Conservation (phyloP, 1,139 yeast species). For the Pichia sp. region DNA sequence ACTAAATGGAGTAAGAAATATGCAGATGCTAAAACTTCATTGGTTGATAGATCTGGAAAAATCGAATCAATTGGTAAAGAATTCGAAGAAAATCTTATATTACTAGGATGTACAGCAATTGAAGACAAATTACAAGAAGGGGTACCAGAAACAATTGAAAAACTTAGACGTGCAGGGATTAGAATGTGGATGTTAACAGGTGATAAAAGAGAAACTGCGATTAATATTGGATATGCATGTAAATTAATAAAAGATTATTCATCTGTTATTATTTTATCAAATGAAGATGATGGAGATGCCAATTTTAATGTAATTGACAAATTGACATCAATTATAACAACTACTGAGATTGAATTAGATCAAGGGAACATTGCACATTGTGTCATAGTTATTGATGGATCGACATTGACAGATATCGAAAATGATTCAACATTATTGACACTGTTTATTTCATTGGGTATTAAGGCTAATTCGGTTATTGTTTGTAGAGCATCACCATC, state of each 20-base stretch:
- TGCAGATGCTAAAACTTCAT: constrained; percentile 69
- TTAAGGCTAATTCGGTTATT: constrained; percentile 82
- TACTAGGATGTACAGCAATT: constrained; percentile 92
- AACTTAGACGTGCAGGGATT: constrained; percentile 86
- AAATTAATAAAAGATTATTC: constrained; percentile 89
- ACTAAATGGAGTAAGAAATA: constrained; percentile 61
- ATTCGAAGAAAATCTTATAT: constrained; percentile 59
- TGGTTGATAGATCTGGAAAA: constrained; percentile 56
- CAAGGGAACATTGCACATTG: constrained; percentile 82
- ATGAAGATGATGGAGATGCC: constrained; percentile 30
- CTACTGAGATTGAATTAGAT: constrained; percentile 53
- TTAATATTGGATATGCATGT: constrained; percentile 93
- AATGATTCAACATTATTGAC: constrained; percentile 63
- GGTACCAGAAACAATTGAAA: constrained; percentile 89
- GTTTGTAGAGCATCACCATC: constrained; percentile 97
- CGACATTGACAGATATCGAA: constrained; percentile 68
- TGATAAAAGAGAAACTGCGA: constrained; percentile 95
- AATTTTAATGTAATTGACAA: constrained; percentile 36
- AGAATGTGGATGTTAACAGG: constrained; percentile 98
- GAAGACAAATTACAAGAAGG: constrained; percentile 96
- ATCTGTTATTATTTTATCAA: constrained; percentile 69
- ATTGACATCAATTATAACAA: constrained; percentile 48
- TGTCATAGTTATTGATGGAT: constrained; percentile 91
- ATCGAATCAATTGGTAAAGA: constrained; percentile 68
- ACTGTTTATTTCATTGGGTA: constrained; percentile 74